Conservation (phyloP, 2,329 filamentous ascomycete genomes). For the Fusarium continuum region DNA sequence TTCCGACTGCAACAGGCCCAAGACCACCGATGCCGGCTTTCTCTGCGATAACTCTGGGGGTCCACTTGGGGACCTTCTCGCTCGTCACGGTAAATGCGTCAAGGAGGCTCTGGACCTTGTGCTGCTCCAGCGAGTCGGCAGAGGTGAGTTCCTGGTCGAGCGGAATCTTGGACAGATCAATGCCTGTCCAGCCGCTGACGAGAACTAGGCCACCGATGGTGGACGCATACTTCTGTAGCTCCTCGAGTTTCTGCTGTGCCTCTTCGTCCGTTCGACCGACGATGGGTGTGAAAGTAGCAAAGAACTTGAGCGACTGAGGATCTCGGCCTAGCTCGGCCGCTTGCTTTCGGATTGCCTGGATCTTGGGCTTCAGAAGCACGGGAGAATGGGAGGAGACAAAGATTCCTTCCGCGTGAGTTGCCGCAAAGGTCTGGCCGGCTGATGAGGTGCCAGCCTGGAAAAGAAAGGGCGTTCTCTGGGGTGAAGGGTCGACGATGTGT, state of each 20-base stretch:
- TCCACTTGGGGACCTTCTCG: constrained; percentile 55
- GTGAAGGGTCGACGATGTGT: constrained; percentile 63
- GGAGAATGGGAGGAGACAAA: constrained; percentile 66
- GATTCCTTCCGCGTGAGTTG: constrained; percentile 67
- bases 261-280: constrained; percentile 61
- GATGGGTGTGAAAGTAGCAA: constrained; percentile 60
- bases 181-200: constrained; percentile 67
- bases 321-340: constrained; percentile 63
- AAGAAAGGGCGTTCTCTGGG: constrained; percentile 65
- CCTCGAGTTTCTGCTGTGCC: constrained; percentile 60
- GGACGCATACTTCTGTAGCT: constrained; percentile 61
- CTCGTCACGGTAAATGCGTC: constrained; percentile 60
- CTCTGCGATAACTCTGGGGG: constrained; percentile 55
- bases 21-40: constrained; percentile 54
- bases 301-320: constrained; percentile 65
- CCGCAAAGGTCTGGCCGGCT: constrained; percentile 65
- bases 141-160: constrained; percentile 66
- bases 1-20: constrained; percentile 50
- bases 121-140: constrained; percentile 62
- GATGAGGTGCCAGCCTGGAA: constrained; percentile 68
- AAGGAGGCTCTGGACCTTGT: constrained; percentile 60
- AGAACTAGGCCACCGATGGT: constrained; percentile 64
- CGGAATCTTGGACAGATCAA: constrained; percentile 66
- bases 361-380: constrained; percentile 57
- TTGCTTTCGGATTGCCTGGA: constrained; percentile 61